phyloP scores from a whole-genome alignment of 2,329 filamentous ascomycete genomes.

The Anthostomella pinea region DNA sequence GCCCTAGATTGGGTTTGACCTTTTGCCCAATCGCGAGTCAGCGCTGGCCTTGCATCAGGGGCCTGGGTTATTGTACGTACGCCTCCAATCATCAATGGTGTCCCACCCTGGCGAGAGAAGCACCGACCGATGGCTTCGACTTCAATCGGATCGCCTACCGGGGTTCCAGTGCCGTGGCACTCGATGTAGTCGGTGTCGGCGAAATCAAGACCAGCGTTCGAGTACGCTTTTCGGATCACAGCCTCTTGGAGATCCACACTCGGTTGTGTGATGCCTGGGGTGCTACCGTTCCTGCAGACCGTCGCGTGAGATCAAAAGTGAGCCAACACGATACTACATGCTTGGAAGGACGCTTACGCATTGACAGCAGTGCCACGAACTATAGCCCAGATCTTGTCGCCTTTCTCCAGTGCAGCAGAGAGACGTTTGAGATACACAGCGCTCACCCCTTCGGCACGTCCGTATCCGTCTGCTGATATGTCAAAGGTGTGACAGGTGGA shows the following conservation, averaged over 20 bases:
- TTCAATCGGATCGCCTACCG: constrained; percentile 27
- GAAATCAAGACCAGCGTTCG: constrained; percentile 24
- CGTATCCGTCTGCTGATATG: constrained; percentile 40
- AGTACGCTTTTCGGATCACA: constrained; percentile 32
- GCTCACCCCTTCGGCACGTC: constrained; percentile 44
- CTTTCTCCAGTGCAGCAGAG: constrained; percentile 41
- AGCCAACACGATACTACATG: no score
- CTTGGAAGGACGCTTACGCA: no score
- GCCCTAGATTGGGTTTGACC: constrained; percentile 11
- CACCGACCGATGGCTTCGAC: constrained; percentile 16
- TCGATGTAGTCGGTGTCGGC: constrained; percentile 15
- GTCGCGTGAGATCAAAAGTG: no score
- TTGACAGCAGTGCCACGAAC: constrained; percentile 20
- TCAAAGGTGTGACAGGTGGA: constrained; percentile 17
- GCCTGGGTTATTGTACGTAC: not conserved
- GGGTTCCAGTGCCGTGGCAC: constrained; percentile 19
- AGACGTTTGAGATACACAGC: constrained; percentile 42
- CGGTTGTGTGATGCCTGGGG: constrained; percentile 45
- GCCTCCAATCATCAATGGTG: constrained; percentile 6
- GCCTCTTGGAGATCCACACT: constrained; percentile 33
- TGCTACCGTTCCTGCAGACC: constrained; percentile 39
- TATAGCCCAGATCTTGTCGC: constrained; percentile 35
- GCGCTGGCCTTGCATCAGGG: no score
- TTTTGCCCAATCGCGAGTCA: not conserved
- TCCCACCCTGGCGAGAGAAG: constrained; percentile 24